Evolutionary conservation across 1,284 basidiomycete genomes (phyloP).

Genomic region (Melampsora medusae): DNA sequence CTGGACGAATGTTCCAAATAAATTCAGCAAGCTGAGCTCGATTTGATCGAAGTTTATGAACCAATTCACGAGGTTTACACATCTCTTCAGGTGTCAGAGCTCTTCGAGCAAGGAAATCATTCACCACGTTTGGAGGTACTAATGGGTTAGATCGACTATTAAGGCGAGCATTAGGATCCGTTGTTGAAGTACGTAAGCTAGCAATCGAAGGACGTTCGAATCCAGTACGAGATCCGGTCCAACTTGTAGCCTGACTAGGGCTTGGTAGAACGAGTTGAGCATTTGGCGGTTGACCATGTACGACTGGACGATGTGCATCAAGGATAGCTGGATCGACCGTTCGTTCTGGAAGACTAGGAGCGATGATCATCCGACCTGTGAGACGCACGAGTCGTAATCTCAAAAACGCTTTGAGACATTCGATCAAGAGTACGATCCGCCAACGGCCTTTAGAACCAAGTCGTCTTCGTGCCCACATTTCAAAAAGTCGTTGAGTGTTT

Average conservation of each 20-base stretch:
- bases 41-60: slow-evolving; percentile 47
- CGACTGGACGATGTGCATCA: slow-evolving; percentile 26
- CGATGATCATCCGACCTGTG: slow-evolving; percentile 53
- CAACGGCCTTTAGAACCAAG: slow-evolving; percentile 51
- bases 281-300: not conserved
- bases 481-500: slow-evolving; percentile 75
- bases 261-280: slow-evolving; percentile 38
- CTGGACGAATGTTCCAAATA: slow-evolving; percentile 53
- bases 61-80: slow-evolving; percentile 50
- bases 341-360: slow-evolving; percentile 53
- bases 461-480: slow-evolving; percentile 74
- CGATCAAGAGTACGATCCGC: slow-evolving; percentile 56
- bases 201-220: slow-evolving; percentile 26
- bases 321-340: slow-evolving; percentile 49
- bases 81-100: slow-evolving; percentile 51
- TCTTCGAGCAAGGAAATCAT: slow-evolving; percentile 49
- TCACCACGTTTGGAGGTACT: slow-evolving; percentile 43
- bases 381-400: slow-evolving; percentile 54
- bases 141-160: slow-evolving; percentile 39
- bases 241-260: slow-evolving; percentile 42
- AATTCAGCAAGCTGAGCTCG: slow-evolving; percentile 49
- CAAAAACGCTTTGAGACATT: slow-evolving; percentile 55
- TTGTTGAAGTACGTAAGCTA: not conserved
- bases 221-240: slow-evolving; percentile 36
- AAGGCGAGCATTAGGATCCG: slow-evolving; percentile 31